Evolutionary conservation across 169 alveolate genomes (phyloP).

Genomic region (Cryptosporidium canis): DNA sequence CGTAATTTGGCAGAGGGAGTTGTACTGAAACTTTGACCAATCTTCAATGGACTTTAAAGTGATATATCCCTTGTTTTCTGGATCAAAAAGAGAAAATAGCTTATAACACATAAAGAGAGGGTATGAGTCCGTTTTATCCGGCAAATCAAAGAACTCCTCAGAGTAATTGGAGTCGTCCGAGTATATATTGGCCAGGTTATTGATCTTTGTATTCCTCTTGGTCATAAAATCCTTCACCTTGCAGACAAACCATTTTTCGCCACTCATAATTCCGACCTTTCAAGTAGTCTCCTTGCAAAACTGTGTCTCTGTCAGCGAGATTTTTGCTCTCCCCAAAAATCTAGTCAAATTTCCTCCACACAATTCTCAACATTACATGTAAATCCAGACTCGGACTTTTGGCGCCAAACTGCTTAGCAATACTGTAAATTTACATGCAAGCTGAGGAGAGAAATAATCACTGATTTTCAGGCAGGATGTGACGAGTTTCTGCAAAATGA

Average conservation of each 20-base stretch:
- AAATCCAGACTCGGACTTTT: constrained; percentile 14
- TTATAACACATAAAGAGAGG: constrained; percentile 20
- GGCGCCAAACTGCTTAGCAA: constrained; percentile 13
- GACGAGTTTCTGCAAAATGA: too few species aligned
- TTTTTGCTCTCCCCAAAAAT: not conserved
- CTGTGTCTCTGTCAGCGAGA: not conserved
- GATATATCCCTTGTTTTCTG: constrained; percentile 35
- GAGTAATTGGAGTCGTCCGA: not conserved
- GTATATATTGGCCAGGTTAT: not conserved
- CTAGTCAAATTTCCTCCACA: not conserved
- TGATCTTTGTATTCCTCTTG: constrained; percentile 23
- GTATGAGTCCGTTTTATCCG: not conserved
- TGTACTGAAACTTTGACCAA: constrained; percentile 10
- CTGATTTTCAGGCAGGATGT: not conserved
- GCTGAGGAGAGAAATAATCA: not conserved
- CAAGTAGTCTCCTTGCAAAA: not conserved
- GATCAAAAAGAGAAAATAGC: constrained; percentile 41
- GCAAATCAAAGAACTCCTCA: constrained; percentile 25
- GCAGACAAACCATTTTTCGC: constrained; percentile 31
- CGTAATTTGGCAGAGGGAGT: not conserved
- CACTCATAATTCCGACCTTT: constrained; percentile 3
- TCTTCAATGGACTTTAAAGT: constrained; percentile 25
- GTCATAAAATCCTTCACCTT: constrained; percentile 10
- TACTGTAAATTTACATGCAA: not conserved
- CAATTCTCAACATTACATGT: not conserved